A percentile compares a stretch with the other conserved stretches of the same genome.
Evolutionary conservation across 106 monocot species (phyloP).

Genomic region (Dioscorea zingiberensis): DNA sequence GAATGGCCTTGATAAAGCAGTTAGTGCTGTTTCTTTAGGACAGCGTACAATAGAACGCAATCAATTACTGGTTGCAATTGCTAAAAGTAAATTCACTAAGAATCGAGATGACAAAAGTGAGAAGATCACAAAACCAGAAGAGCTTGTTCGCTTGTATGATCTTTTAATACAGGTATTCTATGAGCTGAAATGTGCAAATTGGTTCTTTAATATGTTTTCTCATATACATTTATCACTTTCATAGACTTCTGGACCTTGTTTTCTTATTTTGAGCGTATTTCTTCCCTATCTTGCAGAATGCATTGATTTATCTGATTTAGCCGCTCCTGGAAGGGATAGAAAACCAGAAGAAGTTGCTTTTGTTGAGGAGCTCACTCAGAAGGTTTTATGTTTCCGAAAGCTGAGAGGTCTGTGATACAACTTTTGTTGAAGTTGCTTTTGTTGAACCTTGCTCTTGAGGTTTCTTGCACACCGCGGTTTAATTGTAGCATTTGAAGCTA

Average conservation of each 20-base stretch:
- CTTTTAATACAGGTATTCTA: slow-evolving; percentile 86
- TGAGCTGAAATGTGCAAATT: no score
- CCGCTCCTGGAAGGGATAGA: slow-evolving; percentile 86
- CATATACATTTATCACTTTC: no score
- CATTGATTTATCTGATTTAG: slow-evolving; percentile 85
- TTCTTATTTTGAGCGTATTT: background rate
- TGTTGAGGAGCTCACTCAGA: slow-evolving; percentile 61
- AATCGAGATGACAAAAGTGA: slow-evolving; percentile 76
- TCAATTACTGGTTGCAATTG: slow-evolving; percentile 60
- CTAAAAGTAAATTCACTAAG: slow-evolving; percentile 83
- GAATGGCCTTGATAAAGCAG: slow-evolving; percentile 97
- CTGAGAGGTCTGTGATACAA: slow-evolving; percentile 63
- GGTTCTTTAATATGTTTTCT: no score
- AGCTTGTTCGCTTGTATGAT: slow-evolving; percentile 95
- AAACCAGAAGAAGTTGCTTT: slow-evolving; percentile 73
- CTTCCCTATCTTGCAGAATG: slow-evolving; percentile 59
- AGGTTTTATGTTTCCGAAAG: slow-evolving; percentile 68
- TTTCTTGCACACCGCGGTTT: no score
- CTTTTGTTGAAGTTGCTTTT: no score
- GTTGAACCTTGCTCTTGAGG: no score
- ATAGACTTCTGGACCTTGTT: no score
- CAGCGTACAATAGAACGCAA: slow-evolving; percentile 96
- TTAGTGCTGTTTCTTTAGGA: slow-evolving; percentile 89
- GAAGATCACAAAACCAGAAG: slow-evolving; percentile 87
- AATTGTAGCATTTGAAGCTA: no score